Percentiles rank a stretch among this genome's conserved stretches.
Evolutionary conservation across 2,329 filamentous ascomycete genomes (phyloP).

Genomic region (Fusarium aywerte): DNA sequence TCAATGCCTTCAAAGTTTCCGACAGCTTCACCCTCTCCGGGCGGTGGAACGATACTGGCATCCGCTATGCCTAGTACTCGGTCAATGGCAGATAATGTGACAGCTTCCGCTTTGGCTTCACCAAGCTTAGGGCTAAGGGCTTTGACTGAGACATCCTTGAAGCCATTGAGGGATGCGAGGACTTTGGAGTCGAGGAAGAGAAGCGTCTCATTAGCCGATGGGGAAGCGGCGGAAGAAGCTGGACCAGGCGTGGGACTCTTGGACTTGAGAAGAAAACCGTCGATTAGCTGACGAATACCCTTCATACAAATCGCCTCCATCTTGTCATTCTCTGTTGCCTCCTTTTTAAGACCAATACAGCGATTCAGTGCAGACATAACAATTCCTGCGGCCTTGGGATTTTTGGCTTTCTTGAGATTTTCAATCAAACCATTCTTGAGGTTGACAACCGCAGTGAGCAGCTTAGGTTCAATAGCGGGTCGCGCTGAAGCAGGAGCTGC

Average conservation of each 20-base stretch:
- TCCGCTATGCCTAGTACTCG: constrained; percentile 61
- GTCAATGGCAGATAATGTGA: constrained; percentile 63
- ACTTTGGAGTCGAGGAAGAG: constrained; percentile 55
- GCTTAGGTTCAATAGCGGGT: constrained; percentile 57
- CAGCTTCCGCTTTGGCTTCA: constrained; percentile 56
- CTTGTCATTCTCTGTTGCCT: constrained; percentile 57
- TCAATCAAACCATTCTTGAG: constrained; percentile 61
- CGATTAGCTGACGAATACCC: constrained; percentile 56
- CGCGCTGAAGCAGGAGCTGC: constrained; percentile 44
- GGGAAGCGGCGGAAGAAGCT: constrained; percentile 42
- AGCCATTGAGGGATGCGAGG: constrained; percentile 55
- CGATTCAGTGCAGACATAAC: constrained; percentile 66
- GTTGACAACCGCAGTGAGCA: constrained; percentile 56
- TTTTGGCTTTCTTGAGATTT: constrained; percentile 57
- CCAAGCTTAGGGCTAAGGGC: constrained; percentile 56
- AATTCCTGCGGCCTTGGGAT: constrained; percentile 58
- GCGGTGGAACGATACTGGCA: constrained; percentile 54
- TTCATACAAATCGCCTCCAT: constrained; percentile 61
- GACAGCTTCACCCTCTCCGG: constrained; percentile 48
- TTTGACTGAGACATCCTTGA: constrained; percentile 59
- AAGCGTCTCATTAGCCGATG: constrained; percentile 38
- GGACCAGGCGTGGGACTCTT: constrained; percentile 51
- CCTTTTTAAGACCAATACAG: constrained; percentile 59
- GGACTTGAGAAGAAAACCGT: constrained; percentile 54
- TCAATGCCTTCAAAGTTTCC: constrained; percentile 55